These are phyloP conservation scores for Claviceps purpurea DNA, from an alignment of 2,329 filamentous ascomycete genomes.

Conservation along the genomic window DNA sequence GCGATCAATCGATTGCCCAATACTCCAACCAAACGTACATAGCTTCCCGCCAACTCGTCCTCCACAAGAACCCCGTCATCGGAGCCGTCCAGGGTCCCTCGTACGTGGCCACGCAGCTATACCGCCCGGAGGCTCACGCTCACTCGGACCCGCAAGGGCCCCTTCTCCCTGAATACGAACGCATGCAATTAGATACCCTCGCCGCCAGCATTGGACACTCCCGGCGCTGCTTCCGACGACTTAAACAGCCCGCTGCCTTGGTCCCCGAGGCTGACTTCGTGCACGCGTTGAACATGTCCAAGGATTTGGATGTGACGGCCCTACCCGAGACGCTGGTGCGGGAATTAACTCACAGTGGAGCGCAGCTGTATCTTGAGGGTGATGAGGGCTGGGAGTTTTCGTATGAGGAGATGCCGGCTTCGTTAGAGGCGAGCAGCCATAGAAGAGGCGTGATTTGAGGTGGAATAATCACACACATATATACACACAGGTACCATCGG, in stretches of 20 bases:
- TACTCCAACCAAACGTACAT: conserved; percentile 22
- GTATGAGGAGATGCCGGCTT: conserved; percentile 17
- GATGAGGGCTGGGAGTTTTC: conserved; percentile 21
- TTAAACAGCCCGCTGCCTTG: conserved; percentile 9
- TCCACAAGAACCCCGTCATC: conserved; percentile 32
- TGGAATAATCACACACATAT: neutral
- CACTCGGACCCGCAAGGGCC: conserved; percentile 28
- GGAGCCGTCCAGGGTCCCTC: conserved; percentile 43
- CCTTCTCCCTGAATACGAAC: conserved; percentile 30
- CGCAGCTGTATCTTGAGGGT: conserved; percentile 14
- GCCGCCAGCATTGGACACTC: conserved; percentile 14
- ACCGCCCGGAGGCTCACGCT: conserved; percentile 33
- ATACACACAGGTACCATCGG: no score
- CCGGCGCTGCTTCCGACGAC: conserved; percentile 14
- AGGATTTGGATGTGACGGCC: conserved; percentile 17
- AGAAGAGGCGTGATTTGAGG: neutral
- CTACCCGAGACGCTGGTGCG: conserved; percentile 9
- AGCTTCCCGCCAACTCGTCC: conserved; percentile 23
- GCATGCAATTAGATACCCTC: conserved; percentile 28
- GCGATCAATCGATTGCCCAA: conserved; percentile 7
- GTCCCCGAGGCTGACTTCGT: neutral
- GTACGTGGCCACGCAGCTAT: conserved; percentile 34
- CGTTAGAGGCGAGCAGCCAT: neutral
- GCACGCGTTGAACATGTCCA: conserved; percentile 14
- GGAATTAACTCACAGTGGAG: conserved; percentile 13